Base-by-base conservation (phyloP, 2,329 filamentous ascomycete genomes). In the Colletotrichum spaethianum region DNA sequence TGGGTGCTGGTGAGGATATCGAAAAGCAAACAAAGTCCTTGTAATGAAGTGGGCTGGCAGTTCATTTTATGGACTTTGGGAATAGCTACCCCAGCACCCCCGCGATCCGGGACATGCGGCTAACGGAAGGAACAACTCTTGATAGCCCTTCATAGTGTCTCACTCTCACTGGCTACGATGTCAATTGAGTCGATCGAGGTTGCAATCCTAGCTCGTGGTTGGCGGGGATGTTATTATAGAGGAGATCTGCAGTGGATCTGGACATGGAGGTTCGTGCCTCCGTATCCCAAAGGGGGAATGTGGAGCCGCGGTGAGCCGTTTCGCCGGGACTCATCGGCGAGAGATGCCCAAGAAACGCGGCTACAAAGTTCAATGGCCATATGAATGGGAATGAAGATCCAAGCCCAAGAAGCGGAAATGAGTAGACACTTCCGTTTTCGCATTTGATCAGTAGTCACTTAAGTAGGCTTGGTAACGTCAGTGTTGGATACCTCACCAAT, bases 201-300 rank as follows among this genome's bases (percentile, higher is more conserved):
- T 38, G 56, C 36, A 57, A 61, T n/a, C 50, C 33, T 14, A 38
- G 46, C n/a, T 14, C 67, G n/a, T 70, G 55, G 61, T 62, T 66
- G 61, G 67, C 48, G 67, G 67, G 60, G 69, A 50, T 36, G 60
- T 23, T 26, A 20, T 61, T 36, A 38, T 61, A 50, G 42, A 56
- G 60, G 42, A 38, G 66, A 42, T 61, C 55, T 36, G 16, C 26
- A 61, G 67, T 62, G 55, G 61, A 67, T 48, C 50, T 69, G 0
- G 61, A 71, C 55, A 46, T 71, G 67, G 42, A 71, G 61, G 38
- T 50, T 71, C 67, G 70, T 64, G 33, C 14, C 55, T 71, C 70
- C 67, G 70, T 66, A 16, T 52, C 70, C 67, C 36, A 70, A 73
- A 61, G 55, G 42, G 61, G 67, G 38, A 73, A 71, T 61, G 61